Evolutionary conservation across 495 filamentous ascomycete species (phyloP).

Genomic region (Tuber calosporum): DNA sequence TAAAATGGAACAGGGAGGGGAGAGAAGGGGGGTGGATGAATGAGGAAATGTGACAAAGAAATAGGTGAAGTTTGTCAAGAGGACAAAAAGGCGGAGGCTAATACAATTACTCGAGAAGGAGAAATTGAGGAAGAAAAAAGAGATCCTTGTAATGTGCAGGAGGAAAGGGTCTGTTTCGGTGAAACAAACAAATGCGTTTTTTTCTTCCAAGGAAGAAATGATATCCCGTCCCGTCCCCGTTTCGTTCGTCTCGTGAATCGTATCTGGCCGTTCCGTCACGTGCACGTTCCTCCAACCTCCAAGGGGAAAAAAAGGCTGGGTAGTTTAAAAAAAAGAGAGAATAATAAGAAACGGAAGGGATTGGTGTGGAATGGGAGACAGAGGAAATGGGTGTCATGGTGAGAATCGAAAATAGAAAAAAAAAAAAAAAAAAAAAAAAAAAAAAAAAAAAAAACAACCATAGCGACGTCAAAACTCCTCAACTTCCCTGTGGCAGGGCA

Average conservation of each 20-base stretch:
- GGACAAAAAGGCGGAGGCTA: constrained; percentile 14
- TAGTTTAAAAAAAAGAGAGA: constrained; percentile 19
- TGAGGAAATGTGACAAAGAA: neutral
- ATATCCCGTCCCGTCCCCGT: constrained; percentile 28
- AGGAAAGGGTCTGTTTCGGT: neutral
- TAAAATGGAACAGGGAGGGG: neutral
- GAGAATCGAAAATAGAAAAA: constrained; percentile 19
- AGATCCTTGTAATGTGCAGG: neutral
- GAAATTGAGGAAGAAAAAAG: constrained; percentile 23
- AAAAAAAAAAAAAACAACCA: constrained; percentile 21
- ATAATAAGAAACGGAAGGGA: constrained; percentile 20
- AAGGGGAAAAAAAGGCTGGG: constrained; percentile 18
- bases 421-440: constrained; percentile 22
- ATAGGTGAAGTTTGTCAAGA: neutral
- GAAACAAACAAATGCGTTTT: constrained; percentile 4
- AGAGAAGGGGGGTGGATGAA: neutral
- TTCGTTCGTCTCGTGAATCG: constrained; percentile 15
- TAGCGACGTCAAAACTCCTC: constrained; percentile 37
- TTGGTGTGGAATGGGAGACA: neutral
- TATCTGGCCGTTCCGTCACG: constrained; percentile 12
- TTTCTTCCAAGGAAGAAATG: neutral
- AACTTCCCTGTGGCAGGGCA: constrained; percentile 37
- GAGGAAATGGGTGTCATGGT: neutral
- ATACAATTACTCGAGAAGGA: constrained; percentile 33
- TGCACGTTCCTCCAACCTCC: constrained; percentile 24